phyloP scores from a whole-genome alignment of 1,139 yeast species.

The Diutina neorugosa region DNA sequence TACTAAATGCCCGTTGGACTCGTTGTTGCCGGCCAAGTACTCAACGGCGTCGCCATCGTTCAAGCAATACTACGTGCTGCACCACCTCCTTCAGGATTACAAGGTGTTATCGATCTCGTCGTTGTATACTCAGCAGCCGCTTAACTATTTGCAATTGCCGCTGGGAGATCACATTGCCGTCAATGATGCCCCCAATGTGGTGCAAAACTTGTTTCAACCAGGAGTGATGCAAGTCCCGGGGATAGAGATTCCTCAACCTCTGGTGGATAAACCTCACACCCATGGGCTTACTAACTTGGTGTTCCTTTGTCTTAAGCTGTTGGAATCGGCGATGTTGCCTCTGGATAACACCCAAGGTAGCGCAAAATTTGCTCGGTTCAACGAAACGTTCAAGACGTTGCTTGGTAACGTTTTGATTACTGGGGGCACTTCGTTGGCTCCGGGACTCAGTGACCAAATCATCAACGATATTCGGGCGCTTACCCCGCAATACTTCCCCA shows the following conservation, averaged over 20 bases:
- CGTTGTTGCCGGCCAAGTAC: conserved; percentile 15
- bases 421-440: conserved; percentile 50
- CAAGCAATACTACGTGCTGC: conserved; percentile 31
- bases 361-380: conserved; percentile 18
- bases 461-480: conserved; percentile 44
- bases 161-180: conserved; percentile 23
- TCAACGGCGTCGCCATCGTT: conserved; percentile 26
- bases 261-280: conserved; percentile 11
- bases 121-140: conserved; percentile 13
- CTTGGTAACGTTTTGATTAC: conserved; percentile 55
- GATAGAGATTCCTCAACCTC: conserved; percentile 22
- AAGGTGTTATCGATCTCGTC: conserved; percentile 26
- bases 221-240: conserved; percentile 21
- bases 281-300: conserved; percentile 34
- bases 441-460: conserved; percentile 51
- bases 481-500: conserved; percentile 35
- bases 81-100: conserved; percentile 34
- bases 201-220: conserved; percentile 49
- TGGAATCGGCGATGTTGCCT: conserved; percentile 9
- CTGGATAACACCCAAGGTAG: conserved; percentile 8
- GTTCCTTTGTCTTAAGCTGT: conserved; percentile 28
- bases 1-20: conserved; percentile 6
- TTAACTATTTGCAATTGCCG: conserved; percentile 27
- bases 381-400: conserved; percentile 28
- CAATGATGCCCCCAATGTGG: conserved; percentile 29